Conservation (phyloP, 2,329 filamentous ascomycete genomes). For the Fusarium drepaniforme region DNA sequence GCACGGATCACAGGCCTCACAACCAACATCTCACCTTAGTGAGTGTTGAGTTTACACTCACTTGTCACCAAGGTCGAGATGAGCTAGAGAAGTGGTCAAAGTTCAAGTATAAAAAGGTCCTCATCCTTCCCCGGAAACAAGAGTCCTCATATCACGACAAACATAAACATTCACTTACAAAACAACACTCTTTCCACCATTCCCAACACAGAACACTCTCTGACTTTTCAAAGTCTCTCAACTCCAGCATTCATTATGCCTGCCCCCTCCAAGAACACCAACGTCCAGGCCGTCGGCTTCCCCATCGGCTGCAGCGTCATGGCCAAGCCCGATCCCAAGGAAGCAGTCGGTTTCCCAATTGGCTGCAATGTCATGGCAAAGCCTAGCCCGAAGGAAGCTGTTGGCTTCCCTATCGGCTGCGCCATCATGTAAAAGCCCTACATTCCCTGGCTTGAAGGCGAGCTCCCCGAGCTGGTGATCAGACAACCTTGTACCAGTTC, state of each 20-base stretch:
- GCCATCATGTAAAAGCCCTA: constrained; percentile 49
- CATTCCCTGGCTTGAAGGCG: constrained; percentile 7
- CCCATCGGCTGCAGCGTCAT: constrained; percentile 47
- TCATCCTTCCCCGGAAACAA: not conserved
- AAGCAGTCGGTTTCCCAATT: constrained; percentile 43
- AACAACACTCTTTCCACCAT: constrained; percentile 41
- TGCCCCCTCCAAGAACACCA: constrained; percentile 44
- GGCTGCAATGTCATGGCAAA: constrained; percentile 48
- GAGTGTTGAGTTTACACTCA: constrained; percentile 19
- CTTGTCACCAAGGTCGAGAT: not conserved
- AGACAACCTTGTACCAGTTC: not conserved
- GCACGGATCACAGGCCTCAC: constrained; percentile 36
- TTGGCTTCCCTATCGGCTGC: constrained; percentile 47
- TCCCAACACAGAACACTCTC: constrained; percentile 41
- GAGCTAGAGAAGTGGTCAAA: not conserved
- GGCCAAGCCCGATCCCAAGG: constrained; percentile 42
- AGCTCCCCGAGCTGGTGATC: not conserved
- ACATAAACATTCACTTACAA: constrained; percentile 31
- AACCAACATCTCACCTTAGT: not conserved
- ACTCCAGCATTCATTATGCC: constrained; percentile 48
- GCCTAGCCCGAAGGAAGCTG: constrained; percentile 34
- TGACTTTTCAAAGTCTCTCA: constrained; percentile 42
- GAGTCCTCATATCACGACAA: constrained; percentile 16
- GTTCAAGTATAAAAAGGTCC: constrained; percentile 36
- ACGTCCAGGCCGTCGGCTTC: constrained; percentile 42